phyloP scores from a whole-genome alignment of 1,284 basidiomycete genomes.

The Cerioporus squamosus region DNA sequence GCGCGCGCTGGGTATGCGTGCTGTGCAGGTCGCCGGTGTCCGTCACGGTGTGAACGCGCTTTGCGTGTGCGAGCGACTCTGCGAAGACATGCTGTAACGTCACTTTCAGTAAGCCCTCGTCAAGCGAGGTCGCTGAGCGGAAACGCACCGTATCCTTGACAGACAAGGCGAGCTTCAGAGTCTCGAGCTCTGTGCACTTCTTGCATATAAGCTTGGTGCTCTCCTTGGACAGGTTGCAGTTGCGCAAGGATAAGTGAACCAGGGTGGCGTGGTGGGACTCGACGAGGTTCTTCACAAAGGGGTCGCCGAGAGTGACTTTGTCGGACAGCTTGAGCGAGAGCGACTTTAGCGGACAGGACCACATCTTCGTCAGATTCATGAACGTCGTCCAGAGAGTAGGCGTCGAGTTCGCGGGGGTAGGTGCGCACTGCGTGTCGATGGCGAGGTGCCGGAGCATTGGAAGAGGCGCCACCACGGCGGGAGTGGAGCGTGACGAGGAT shows the following conservation, averaged over 20 bases:
- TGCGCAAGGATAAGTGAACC: slow-evolving; percentile 49
- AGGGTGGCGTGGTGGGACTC: slow-evolving; percentile 49
- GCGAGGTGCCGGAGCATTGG: slow-evolving; percentile 54
- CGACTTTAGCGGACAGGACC: slow-evolving; percentile 46
- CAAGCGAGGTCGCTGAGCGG: not conserved
- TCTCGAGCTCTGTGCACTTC: slow-evolving; percentile 49
- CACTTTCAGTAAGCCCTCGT: not conserved
- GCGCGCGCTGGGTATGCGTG: slow-evolving; percentile 44
- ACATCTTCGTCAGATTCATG: slow-evolving; percentile 40
- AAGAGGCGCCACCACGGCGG: slow-evolving; percentile 41
- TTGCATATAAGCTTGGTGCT: slow-evolving; percentile 47
- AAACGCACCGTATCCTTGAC: slow-evolving; percentile 53
- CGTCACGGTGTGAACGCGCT: slow-evolving; percentile 49
- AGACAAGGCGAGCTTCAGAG: slow-evolving; percentile 54
- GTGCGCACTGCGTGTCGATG: slow-evolving; percentile 49
- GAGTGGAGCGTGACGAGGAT: slow-evolving; percentile 32
- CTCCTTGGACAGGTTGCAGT: slow-evolving; percentile 45
- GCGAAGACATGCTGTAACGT: slow-evolving; percentile 31
- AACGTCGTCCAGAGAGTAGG: slow-evolving; percentile 42
- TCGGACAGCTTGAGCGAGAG: slow-evolving; percentile 57
- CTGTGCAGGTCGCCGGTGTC: slow-evolving; percentile 51
- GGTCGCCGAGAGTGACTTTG: slow-evolving; percentile 39
- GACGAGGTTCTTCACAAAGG: slow-evolving; percentile 49
- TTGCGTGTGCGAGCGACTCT: slow-evolving; percentile 41
- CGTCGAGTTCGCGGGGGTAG: slow-evolving; percentile 31